Conservation (phyloP, 2,329 filamentous ascomycete species). For the Parafenestella ontariensis region DNA sequence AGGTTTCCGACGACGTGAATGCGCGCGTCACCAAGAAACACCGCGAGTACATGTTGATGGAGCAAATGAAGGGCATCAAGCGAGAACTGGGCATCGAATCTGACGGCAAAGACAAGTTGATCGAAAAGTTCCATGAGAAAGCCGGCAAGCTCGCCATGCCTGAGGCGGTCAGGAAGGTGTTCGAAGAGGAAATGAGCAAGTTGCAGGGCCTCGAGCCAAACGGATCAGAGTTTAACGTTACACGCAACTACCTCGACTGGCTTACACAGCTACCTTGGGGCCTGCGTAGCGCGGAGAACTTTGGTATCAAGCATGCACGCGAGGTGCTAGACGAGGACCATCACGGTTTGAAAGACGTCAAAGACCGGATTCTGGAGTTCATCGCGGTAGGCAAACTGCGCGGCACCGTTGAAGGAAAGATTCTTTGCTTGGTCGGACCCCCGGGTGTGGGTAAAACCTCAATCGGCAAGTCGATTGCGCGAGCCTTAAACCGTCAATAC, state of each 20-base stretch:
- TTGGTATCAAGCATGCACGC: constrained; percentile 90
- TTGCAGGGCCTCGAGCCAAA: constrained; percentile 92
- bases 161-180: constrained; percentile 94
- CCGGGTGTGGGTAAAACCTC: constrained; percentile 98
- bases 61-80: constrained; percentile 99
- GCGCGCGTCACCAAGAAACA: constrained; percentile 97
- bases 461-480: constrained; percentile 96
- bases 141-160: constrained; percentile 94
- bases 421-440: constrained; percentile 95
- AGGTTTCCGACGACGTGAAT: constrained; percentile 97
- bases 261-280: constrained; percentile 98
- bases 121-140: constrained; percentile 97
- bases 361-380: constrained; percentile 97
- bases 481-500: constrained; percentile 93
- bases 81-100: constrained; percentile 95
- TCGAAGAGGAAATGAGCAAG: constrained; percentile 98
- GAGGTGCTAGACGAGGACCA: constrained; percentile 94
- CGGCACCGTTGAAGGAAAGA: constrained; percentile 97
- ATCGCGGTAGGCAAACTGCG: constrained; percentile 97
- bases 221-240: constrained; percentile 98
- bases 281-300: constrained; percentile 93
- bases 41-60: constrained; percentile 97
- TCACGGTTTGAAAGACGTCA: constrained; percentile 96
- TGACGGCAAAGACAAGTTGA: constrained; percentile 96
- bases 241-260: constrained; percentile 98